Conservation (phyloP, 306 rosid species). For the Lathyrus aphaca region DNA sequence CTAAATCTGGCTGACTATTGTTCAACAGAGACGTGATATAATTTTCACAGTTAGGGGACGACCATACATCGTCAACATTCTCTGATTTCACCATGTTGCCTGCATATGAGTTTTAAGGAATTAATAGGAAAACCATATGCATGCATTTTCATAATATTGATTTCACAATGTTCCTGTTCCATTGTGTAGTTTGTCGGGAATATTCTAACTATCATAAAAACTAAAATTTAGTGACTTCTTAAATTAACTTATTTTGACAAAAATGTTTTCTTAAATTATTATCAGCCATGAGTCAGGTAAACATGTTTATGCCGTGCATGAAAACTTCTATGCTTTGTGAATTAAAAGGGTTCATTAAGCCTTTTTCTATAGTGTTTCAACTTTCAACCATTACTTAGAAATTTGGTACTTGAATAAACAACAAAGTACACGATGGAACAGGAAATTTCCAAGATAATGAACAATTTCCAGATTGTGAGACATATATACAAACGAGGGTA, state of each 20-base stretch:
- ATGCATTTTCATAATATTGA: slow-evolving; percentile 1
- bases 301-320: slow-evolving; percentile 1
- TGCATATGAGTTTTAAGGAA: slow-evolving; percentile 42
- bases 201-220: slow-evolving; percentile 14
- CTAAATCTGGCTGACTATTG: slow-evolving; percentile 58
- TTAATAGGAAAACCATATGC: slow-evolving; percentile 19
- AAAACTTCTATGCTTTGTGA: slow-evolving; percentile 16
- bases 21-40: slow-evolving; percentile 39
- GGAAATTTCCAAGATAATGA: slow-evolving; percentile 16
- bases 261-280: slow-evolving; percentile 2
- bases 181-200: neutral
- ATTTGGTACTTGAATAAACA: slow-evolving; percentile 17
- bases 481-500: neutral
- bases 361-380: slow-evolving; percentile 5
- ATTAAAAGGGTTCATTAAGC: slow-evolving; percentile 20
- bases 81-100: slow-evolving; percentile 65
- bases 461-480: slow-evolving; percentile 14
- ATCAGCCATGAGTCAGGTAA: neutral
- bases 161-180: neutral
- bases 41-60: slow-evolving; percentile 51
- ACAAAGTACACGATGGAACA: slow-evolving; percentile 22
- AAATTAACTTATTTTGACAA: neutral
- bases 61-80: slow-evolving; percentile 54
- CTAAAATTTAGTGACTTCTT: neutral
- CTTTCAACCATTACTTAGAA: slow-evolving; percentile 6